Evolutionary conservation across 2,329 filamentous ascomycete species (phyloP).

Genomic region (Biscogniauxia sp.): DNA sequence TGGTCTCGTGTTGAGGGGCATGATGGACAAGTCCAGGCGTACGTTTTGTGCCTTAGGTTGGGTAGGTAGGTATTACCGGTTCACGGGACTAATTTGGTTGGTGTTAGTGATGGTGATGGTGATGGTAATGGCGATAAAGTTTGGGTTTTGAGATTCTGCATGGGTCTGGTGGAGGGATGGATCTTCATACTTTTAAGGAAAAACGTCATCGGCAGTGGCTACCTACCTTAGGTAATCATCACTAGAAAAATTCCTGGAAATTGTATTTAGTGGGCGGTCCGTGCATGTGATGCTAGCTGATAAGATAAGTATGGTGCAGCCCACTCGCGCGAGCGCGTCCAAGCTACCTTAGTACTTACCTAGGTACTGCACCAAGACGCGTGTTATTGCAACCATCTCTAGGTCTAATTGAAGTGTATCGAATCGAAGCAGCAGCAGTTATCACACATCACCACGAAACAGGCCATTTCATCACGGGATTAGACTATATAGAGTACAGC

Average conservation of each 20-base stretch:
- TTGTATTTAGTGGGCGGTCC: too few relatives aligned
- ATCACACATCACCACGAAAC: neutral
- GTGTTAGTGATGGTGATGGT: too few relatives aligned
- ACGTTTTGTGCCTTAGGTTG: neutral
- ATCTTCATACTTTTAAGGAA: too few relatives aligned
- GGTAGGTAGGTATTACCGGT: neutral
- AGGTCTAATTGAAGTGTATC: neutral
- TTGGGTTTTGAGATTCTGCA: too few relatives aligned
- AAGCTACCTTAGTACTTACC: neutral
- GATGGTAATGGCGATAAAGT: too few relatives aligned
- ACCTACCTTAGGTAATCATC: too few relatives aligned
- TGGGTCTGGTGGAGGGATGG: too few relatives aligned
- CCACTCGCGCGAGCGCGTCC: neutral
- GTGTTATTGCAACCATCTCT: neutral
- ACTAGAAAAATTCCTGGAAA: too few relatives aligned
- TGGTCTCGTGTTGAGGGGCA: slow-evolving; percentile 24
- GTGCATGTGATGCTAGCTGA: neutral
- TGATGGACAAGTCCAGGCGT: slow-evolving; percentile 3
- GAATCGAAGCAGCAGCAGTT: neutral
- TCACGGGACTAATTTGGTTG: neutral
- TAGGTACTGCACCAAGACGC: too few relatives aligned
- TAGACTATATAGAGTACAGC: neutral
- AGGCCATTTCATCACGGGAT: neutral
- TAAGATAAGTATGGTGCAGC: neutral
- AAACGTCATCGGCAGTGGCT: too few relatives aligned